Base-by-base conservation (phyloP, 2,329 filamentous ascomycete species). In the Pleurostoma richardsiae region DNA sequence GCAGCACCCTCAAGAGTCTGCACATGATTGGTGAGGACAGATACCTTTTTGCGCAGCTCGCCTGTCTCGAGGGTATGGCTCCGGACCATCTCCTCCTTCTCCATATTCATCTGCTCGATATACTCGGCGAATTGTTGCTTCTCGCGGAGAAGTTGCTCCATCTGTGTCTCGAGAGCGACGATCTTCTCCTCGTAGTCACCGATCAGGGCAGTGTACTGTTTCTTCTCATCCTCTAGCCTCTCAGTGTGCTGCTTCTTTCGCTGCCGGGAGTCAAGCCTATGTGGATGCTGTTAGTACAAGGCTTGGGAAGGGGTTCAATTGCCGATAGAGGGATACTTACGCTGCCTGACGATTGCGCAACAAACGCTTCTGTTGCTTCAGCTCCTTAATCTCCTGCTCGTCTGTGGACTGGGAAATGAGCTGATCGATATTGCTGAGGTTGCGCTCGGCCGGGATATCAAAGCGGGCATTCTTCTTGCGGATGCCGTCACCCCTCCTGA, bases 401-500 rank as follows among this genome's bases (percentile, higher is more conserved):
- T 95, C 86, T 47, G 82, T 90, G 33, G 90, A 92, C 68, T 89
- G 84, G 45, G 85, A 79, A 67, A 99, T 97, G 61, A 97, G 78
- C 51, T 89, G 80, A 67, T 99, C 94, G 69, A 99, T 97, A 71
- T 95, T 97, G 74, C 81, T 85, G 57, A 99, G 80, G 61, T 91
- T 97, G 52, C 91, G 83, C 71, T 96, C 94, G 40, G 88, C 50
- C 7, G 94, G 94, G 56, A 99, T 99, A 62, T 97, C 92, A 68
- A 97, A 96, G 56, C 92, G 87, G 54, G 91, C 90, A 62, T 97
- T 99, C 86, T 97, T 97, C 83, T 99, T 99, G 60, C 94, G 83
- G 67, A 97, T 95, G 51, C 94, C 90, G 57, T 95, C 90, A 47
- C 89, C 83, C 56, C 88, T 80, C 52, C 82, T 78, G 66, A 88